Percentiles rank a stretch among this genome's conserved stretches.
Conservation (phyloP, 208 protist species). For the Trypanosoma scelopori region DNA sequence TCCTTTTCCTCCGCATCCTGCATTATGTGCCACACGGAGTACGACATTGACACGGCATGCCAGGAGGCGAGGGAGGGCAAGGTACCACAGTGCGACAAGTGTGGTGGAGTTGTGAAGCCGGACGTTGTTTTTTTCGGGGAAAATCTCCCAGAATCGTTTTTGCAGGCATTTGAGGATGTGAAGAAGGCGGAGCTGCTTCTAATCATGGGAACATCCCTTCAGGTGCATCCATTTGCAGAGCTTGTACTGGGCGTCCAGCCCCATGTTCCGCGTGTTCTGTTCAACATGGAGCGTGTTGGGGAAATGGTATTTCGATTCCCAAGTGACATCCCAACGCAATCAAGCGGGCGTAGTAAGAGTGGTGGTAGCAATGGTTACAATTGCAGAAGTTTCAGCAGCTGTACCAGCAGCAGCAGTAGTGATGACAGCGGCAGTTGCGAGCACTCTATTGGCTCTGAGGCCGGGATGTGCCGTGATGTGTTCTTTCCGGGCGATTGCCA, state of each 20-base stretch:
- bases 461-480: slow-evolving; percentile 49
- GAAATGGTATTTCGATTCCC: slow-evolving; percentile 74
- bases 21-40: slow-evolving; percentile 70
- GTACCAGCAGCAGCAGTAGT: slow-evolving; percentile 4
- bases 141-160: slow-evolving; percentile 88
- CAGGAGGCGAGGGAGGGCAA: slow-evolving; percentile 38
- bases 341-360: background rate
- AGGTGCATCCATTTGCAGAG: slow-evolving; percentile 92
- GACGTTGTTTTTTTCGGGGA: slow-evolving; percentile 98
- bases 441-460: slow-evolving; percentile 24
- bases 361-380: background rate
- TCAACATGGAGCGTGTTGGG: slow-evolving; percentile 87
- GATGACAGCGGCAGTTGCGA: slow-evolving; percentile 65
- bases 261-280: slow-evolving; percentile 83
- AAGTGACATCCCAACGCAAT: slow-evolving; percentile 24
- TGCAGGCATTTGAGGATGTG: slow-evolving; percentile 70
- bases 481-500: slow-evolving; percentile 86
- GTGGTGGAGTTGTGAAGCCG: slow-evolving; percentile 92
- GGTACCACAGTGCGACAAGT: slow-evolving; percentile 62
- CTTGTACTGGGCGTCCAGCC: slow-evolving; percentile 59
- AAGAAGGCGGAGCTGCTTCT: slow-evolving; percentile 85
- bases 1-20: slow-evolving; percentile 88
- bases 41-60: slow-evolving; percentile 39
- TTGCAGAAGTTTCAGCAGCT: slow-evolving; percentile 14
- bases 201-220: slow-evolving; percentile 95